These are phyloP conservation scores for Pulveroboletus sp. DNA, from an alignment of 768 basidiomycete species.

Conservation along the genomic window DNA sequence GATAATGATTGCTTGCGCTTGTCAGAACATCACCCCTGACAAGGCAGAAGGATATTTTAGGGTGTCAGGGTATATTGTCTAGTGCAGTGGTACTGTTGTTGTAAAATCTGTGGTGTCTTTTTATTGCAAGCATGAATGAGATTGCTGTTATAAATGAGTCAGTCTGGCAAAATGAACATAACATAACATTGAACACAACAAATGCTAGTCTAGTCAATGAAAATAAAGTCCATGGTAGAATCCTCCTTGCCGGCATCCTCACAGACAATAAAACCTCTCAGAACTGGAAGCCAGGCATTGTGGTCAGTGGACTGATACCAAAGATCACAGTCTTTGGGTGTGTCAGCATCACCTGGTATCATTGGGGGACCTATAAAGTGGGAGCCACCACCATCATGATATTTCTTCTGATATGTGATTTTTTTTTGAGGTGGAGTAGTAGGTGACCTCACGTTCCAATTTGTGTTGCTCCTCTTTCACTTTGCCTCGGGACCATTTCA, in stretches of 20 bases:
- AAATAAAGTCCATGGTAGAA: too few species aligned
- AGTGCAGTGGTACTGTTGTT: too few species aligned
- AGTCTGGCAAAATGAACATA: too few species aligned
- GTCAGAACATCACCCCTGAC: not conserved
- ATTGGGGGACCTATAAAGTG: not conserved
- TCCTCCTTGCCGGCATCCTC: not conserved
- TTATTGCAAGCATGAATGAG: too few species aligned
- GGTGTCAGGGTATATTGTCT: not conserved
- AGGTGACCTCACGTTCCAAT: too few species aligned
- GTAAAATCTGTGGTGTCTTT: too few species aligned
- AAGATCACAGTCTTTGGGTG: constrained; percentile 4
- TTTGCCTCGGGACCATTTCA: too few species aligned
- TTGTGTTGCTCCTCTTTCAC: too few species aligned
- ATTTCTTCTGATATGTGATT: constrained; percentile 1
- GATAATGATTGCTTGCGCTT: not conserved
- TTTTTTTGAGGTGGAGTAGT: too few species aligned
- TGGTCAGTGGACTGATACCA: not conserved
- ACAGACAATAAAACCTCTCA: not conserved
- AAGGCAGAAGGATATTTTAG: not conserved
- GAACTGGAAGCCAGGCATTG: constrained; percentile 5
- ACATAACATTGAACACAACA: too few species aligned
- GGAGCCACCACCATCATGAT: not conserved
- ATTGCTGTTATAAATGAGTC: too few species aligned
- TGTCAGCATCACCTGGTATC: not conserved
- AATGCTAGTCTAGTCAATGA: too few species aligned